A percentile compares a stretch with the other conserved stretches of the same genome.
These are phyloP conservation scores for Pilaira anomala DNA, from an alignment of 192 early-diverging fungal species.

Conservation along the genomic window DNA sequence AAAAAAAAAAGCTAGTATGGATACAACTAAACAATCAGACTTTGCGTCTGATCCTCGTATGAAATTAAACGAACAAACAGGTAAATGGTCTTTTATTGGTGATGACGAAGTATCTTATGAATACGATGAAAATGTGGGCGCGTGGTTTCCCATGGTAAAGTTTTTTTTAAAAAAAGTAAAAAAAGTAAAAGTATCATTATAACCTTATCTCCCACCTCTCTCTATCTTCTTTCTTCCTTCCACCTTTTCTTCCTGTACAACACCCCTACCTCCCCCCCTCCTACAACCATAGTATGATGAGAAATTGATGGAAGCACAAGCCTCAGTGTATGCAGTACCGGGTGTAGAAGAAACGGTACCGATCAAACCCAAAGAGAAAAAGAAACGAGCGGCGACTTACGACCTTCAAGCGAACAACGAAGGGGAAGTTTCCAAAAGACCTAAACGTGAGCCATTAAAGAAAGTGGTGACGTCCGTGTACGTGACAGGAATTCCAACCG, in stretches of 20 bases:
- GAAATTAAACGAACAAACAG: slow-evolving; percentile 66
- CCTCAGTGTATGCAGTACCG: slow-evolving; percentile 60
- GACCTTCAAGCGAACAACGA: slow-evolving; percentile 10
- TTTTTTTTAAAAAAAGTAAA: too few species aligned
- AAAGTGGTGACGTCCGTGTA: slow-evolving; percentile 81
- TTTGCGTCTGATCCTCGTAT: slow-evolving; percentile 55
- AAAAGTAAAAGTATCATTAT: too few species aligned
- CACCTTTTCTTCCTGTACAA: not conserved
- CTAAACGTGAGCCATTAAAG: slow-evolving; percentile 48
- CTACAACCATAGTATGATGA: slow-evolving; percentile 64
- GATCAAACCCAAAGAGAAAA: slow-evolving; percentile 29
- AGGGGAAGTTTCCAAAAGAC: slow-evolving; percentile 39
- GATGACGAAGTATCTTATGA: slow-evolving; percentile 82
- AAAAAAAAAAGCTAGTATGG: not conserved
- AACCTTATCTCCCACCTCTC: not conserved
- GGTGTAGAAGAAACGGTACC: slow-evolving; percentile 56
- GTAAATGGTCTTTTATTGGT: slow-evolving; percentile 74
- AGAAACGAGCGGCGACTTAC: slow-evolving; percentile 51
- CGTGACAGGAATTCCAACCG: slow-evolving; percentile 77
- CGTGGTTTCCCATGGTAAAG: slow-evolving; percentile 91
- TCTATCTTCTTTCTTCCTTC: not conserved
- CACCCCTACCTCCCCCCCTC: too few species aligned
- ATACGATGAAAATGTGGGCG: slow-evolving; percentile 71
- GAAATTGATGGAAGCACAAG: slow-evolving; percentile 58
- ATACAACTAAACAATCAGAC: slow-evolving; percentile 24